Base-by-base conservation (phyloP, 495 filamentous ascomycete species). In the Cladorrhinum samala region DNA sequence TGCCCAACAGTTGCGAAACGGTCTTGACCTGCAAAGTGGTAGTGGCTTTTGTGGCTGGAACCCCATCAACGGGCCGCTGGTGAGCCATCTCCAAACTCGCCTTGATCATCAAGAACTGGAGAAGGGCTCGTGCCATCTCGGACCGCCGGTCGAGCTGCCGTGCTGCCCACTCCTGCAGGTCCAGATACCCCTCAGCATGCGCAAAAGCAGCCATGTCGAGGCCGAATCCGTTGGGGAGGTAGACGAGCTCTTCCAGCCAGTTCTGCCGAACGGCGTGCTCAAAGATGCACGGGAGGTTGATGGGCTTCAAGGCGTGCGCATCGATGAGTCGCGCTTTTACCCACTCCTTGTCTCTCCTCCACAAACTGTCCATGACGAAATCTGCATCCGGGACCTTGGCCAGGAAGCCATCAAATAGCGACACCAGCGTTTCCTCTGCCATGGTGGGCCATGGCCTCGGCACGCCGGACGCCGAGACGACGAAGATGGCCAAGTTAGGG, bases 131-230 rank as follows among this genome's bases (percentile, higher is more conserved):
- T 0, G 83, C 80, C 64, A 93, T 84, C 39, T 84, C 77, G 11
- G 69, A 62, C 53, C 76, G 72, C 52, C 83, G 77, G 20, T 84
- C 75, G 7, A 79, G 70, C 37, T 83, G 82, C 50, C 79, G 80
- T 40, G 83, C 80, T 25, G 86, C 77, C 94, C 94, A 98, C 50
- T 86, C 77, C 38, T 87, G 79, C 18, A 97, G 70, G 60, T 96
- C 86, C 48, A 95, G 83, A 13, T 83, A 74, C 11, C 83, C 83
- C 56, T 86, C 86, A 3, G 87, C 84, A 68, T 96, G 90, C n/a
- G 89, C 91, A 25, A 90, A 77, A 24, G 91, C 86, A 11, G 89
- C 87, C 48, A 99, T 80, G 68, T 99, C 93, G 43, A 95, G 81
- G 9, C 88, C 87, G 61, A 98, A 87, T 0, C 83, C 86, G 57